Conservation (phyloP, 1,139 yeast genomes). For the Hyphopichia wangnamkhiaoensis region DNA sequence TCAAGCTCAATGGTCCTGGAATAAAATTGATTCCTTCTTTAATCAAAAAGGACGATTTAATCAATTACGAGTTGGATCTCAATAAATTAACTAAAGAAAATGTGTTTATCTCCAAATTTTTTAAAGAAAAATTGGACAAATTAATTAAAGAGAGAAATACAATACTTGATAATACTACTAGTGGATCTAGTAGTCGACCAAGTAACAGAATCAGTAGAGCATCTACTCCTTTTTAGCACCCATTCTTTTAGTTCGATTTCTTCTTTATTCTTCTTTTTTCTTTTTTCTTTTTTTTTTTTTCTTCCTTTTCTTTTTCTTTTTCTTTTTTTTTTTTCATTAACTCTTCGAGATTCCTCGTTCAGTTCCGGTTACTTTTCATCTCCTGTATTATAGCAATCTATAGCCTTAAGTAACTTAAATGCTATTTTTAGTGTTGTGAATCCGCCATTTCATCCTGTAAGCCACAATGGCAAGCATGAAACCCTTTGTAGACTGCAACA, state of each 20-base stretch:
- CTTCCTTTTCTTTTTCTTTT: background rate
- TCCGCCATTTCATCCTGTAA: no score
- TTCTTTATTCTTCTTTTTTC: background rate
- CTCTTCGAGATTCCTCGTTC: no score
- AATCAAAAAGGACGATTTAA: slow-evolving; percentile 36
- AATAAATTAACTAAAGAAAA: slow-evolving; percentile 32
- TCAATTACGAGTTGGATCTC: slow-evolving; percentile 28
- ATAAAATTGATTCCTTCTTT: slow-evolving; percentile 42
- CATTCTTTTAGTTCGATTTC: background rate
- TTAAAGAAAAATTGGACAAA: slow-evolving; percentile 36
- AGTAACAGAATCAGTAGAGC: slow-evolving; percentile 41
- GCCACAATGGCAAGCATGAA: no score
- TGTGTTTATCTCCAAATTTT: slow-evolving; percentile 33
- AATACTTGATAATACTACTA: slow-evolving; percentile 24
- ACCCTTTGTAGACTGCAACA: no score
- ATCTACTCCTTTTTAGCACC: slow-evolving; percentile 33
- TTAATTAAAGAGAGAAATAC: slow-evolving; percentile 41
- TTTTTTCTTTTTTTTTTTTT: no score
- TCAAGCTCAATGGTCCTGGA: slow-evolving; percentile 45
- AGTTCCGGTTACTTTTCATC: no score
- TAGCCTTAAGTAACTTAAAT: no score
- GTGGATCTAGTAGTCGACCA: slow-evolving; percentile 34
- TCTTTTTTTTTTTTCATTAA: no score
- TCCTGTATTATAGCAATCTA: no score
- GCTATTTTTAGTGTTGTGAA: no score